Evolutionary conservation across 1,139 yeast species (phyloP), one percentile per base, ranked within the genome.

Genomic region (Pneumocystis canis): DNA sequence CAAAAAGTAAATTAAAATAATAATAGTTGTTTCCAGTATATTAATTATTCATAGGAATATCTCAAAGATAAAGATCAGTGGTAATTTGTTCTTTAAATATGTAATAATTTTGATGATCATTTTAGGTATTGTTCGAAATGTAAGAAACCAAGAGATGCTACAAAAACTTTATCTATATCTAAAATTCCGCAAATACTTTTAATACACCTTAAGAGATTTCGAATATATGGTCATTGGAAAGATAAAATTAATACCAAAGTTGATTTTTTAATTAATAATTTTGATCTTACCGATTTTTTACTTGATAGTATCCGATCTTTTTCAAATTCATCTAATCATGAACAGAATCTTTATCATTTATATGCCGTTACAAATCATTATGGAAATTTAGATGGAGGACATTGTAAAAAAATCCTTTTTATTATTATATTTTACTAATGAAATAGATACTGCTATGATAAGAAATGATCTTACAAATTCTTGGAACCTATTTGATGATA

Each of bases 341-440:
- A 16, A 25, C 28, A 47, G 25, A 89, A 87, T 73, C 76, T 80
- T 41, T 92, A 90, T 73, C 82, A 82, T 67, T 75, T 92, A 47
- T 87, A 84, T 69, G 95, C 87, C 0, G 95, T 90, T 39, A 92
- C 90, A n/a, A 87, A 88, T 69, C 98, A 92, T 73, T 81, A 78
- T 67, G 97, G 98, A 1, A 76, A 82, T 4, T 77, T 90, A 60
- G 82, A 85, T 60, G 89, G 95, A 1, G 97, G 98, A 0, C 98
- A 92, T 74, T 92, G 54, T 47, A 47, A 47, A 31, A 16, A 47
- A 3, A 9, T 20, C 20, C 5, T 47, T 47, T 25, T 25, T 20
- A 47, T 47, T 1, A 1, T 20, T 47, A 3, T 47, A 47, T 47
- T 14, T 47, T 25, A 47, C 20, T 47, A 25, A 47, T 47, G 9